phyloP scores from a whole-genome alignment of 345 rosid species.

The Draba incana region DNA sequence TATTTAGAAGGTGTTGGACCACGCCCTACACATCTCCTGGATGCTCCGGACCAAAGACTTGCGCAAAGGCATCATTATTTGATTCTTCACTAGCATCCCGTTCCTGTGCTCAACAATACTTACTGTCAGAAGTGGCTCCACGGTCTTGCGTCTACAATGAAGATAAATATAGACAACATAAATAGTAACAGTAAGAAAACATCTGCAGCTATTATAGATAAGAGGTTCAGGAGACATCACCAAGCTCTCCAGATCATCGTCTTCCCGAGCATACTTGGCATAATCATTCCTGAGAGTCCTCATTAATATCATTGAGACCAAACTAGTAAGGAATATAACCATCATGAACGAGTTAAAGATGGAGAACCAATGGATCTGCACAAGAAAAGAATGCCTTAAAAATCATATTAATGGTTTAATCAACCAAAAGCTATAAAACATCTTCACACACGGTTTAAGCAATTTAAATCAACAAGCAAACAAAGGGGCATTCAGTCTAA shows the following conservation, averaged over 20 bases:
- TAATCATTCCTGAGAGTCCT: slow-evolving; percentile 94
- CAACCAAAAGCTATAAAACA: not conserved
- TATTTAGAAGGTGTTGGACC: too few species aligned
- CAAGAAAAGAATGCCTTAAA: slow-evolving; percentile 14
- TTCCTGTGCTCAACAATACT: slow-evolving; percentile 54
- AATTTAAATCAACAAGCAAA: not conserved
- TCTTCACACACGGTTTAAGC: not conserved
- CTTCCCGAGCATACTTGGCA: slow-evolving; percentile 96
- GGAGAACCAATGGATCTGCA: slow-evolving; percentile 99
- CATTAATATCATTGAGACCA: slow-evolving; percentile 99
- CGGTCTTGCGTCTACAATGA: not conserved
- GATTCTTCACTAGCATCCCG: slow-evolving; percentile 98
- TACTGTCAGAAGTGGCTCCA: slow-evolving; percentile 26
- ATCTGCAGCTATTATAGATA: not conserved
- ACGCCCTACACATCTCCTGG: too few species aligned
- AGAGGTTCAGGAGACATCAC: slow-evolving; percentile 47
- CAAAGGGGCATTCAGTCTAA: slow-evolving; percentile 8
- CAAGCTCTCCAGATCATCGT: slow-evolving; percentile 93
- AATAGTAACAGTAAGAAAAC: slow-evolving; percentile 14
- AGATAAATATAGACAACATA: not conserved
- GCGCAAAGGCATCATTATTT: too few species aligned
- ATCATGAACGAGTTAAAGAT: slow-evolving; percentile 98
- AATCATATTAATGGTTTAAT: too few species aligned
- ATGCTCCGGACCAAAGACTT: too few species aligned
- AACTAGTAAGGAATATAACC: slow-evolving; percentile 97